Evolutionary conservation across 176 grass and related monocot species (phyloP).

Genomic region (Leersia perrieri): DNA sequence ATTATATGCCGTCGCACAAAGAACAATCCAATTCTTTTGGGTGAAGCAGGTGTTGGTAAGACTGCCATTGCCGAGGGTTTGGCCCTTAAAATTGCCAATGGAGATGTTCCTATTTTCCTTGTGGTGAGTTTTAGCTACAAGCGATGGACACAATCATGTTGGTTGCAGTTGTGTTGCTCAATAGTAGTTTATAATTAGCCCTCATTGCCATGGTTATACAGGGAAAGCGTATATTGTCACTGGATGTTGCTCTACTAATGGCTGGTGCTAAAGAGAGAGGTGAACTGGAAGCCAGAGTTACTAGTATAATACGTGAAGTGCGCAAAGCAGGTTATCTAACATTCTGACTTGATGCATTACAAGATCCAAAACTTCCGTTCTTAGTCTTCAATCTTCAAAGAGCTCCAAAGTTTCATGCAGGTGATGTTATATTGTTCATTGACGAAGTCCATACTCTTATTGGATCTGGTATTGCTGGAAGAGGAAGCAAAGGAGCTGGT

Average conservation of each 20-base stretch:
- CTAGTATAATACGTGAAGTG: constrained; percentile 85
- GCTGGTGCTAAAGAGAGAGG: constrained; percentile 97
- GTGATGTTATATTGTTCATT: constrained; percentile 85
- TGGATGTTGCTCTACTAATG: constrained; percentile 94
- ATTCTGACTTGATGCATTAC: not conserved
- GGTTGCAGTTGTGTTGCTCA: not conserved
- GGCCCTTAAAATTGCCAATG: constrained; percentile 74
- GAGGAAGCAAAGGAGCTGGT: constrained; percentile 91
- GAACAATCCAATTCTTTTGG: constrained; percentile 97
- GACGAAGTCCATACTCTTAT: constrained; percentile 97
- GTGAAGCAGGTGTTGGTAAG: constrained; percentile 97
- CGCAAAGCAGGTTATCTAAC: constrained; percentile 72
- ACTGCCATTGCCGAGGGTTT: constrained; percentile 94
- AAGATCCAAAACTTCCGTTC: not conserved
- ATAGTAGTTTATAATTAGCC: not conserved
- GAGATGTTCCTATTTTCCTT: constrained; percentile 80
- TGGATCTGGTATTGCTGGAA: constrained; percentile 84
- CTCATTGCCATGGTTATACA: constrained; percentile 31
- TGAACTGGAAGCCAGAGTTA: constrained; percentile 88
- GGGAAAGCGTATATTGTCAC: constrained; percentile 83
- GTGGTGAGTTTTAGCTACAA: constrained; percentile 29
- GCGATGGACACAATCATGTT: not conserved
- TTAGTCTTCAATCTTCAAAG: constrained; percentile 11
- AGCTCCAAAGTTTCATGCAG: constrained; percentile 43
- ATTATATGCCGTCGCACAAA: constrained; percentile 95